Conservation (phyloP, 768 basidiomycete species). For the Rhodocollybia butyracea region DNA sequence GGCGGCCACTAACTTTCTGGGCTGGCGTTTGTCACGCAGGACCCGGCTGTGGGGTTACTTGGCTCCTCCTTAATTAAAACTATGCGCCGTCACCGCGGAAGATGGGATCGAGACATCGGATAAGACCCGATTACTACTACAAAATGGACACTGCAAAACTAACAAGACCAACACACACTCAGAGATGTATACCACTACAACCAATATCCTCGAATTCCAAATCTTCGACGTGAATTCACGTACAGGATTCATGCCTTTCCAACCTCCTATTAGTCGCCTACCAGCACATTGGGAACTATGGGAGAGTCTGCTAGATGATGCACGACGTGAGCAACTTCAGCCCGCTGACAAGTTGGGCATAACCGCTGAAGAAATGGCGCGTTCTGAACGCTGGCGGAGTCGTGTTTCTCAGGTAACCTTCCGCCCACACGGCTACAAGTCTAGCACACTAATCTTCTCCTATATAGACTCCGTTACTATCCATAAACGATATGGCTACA, state of each 20-base stretch:
- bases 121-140: too few relatives aligned
- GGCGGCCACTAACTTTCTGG: too few relatives aligned
- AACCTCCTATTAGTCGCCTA: constrained; percentile 65
- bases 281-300: constrained; percentile 50
- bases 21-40: too few relatives aligned
- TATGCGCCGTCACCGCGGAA: too few relatives aligned
- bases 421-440: not conserved
- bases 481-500: constrained; percentile 38
- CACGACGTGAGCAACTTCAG: constrained; percentile 45
- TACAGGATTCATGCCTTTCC: constrained; percentile 89
- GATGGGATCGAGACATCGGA: too few relatives aligned
- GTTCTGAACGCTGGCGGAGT: not conserved
- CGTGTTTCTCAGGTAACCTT: constrained; percentile 41
- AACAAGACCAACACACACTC: too few relatives aligned
- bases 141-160: too few relatives aligned
- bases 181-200: too few relatives aligned
- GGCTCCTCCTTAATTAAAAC: too few relatives aligned
- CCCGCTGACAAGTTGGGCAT: constrained; percentile 52
- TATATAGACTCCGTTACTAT: constrained; percentile 57
- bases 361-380: constrained; percentile 47
- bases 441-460: not conserved
- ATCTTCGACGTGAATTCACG: constrained; percentile 91
- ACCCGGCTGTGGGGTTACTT: too few relatives aligned
- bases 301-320: constrained; percentile 63
- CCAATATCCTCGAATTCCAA: constrained; percentile 71